Evolutionary conservation across 768 basidiomycete genomes (phyloP), one percentile per base, ranked within the genome.

Genomic region (Cyclocybe cylindracea): DNA sequence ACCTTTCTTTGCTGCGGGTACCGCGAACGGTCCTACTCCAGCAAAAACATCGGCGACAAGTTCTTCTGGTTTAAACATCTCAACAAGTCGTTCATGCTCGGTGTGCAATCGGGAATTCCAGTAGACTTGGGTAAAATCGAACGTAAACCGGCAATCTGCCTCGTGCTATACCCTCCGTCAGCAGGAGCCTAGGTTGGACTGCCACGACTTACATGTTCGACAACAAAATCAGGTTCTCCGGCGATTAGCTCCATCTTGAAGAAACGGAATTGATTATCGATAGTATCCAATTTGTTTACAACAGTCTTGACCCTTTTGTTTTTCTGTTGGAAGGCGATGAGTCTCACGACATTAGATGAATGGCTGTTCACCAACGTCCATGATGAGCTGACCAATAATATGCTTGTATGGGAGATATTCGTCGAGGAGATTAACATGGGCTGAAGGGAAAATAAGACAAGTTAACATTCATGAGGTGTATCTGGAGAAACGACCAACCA

Each of bases 241-340:
- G 96, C 97, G 37, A 99, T 75, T 5, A 98, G 75, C 61, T 99
- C 97, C 97, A 99, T 98, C 60, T 89, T 79, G 68, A 99, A 99
- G 57, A 94, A 88, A 14, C 97, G 85, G 66, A 94, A 99, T 65
- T 87, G 77, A 24, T 77, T 84, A 62, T 94, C 84, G 48, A 98
- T 98, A 36, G 70, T 83, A 58, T 95, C 83, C 34, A 97, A 72
- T 69, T 98, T 99, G 74, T 99, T 98, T 37, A 99, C 94, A 2
- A 98, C 94, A 0, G 96, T 98, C 60, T 78, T 79, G 37, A 96
- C 75, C 18, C 71, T 71, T 16, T 79, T 79, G 65, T 94, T 94
- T 91, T 99, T 98, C 94, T 97, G 39, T 31, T 1, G 5, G 19
- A 18, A 16, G 5, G 33, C 50, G 46, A 51, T 31, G 36, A 44